These are phyloP conservation scores for baker's yeast (Saccharomyces cerevisiae) DNA, from an alignment of 805 yeast species.

Conservation along the genomic window DNA sequence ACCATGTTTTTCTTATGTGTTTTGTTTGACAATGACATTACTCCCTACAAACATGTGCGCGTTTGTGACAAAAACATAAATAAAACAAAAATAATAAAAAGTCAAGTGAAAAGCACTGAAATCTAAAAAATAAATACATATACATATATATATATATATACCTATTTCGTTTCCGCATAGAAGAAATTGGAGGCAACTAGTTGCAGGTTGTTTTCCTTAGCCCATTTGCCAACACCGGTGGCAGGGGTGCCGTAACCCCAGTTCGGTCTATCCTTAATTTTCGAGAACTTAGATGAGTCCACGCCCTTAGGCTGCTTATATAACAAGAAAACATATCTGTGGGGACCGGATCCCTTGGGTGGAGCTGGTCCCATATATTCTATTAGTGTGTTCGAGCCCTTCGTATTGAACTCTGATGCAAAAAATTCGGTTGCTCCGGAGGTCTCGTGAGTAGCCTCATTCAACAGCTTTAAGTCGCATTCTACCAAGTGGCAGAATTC, in stretches of 20 bases:
- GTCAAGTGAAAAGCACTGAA: not conserved
- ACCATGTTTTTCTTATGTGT: not conserved
- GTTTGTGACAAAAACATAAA: not conserved
- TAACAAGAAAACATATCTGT: conserved; percentile 73
- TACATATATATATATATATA: not conserved
- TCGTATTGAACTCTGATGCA: conserved; percentile 31
- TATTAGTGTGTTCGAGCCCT: conserved; percentile 36
- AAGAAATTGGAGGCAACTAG: conserved; percentile 77
- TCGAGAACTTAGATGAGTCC: conserved; percentile 17
- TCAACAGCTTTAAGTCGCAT: conserved; percentile 33
- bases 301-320: conserved; percentile 48
- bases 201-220: conserved; percentile 49
- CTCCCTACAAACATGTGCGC: not conserved
- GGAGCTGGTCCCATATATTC: conserved; percentile 81
- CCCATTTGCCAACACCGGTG: conserved; percentile 70
- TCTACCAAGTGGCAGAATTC: conserved; percentile 74
- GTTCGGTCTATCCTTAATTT: conserved; percentile 24
- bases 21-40: not conserved
- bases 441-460: conserved; percentile 4
- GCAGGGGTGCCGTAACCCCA: conserved; percentile 89
- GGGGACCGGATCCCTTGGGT: conserved; percentile 79
- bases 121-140: not conserved
- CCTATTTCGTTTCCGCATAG: conserved; percentile 52
- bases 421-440: conserved; percentile 1
- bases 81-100: conserved; percentile 1